Percentiles rank a stretch among this genome's conserved stretches.
phyloP scores from a whole-genome alignment of 2,329 filamentous ascomycete species.

The Penicillium sp. region DNA sequence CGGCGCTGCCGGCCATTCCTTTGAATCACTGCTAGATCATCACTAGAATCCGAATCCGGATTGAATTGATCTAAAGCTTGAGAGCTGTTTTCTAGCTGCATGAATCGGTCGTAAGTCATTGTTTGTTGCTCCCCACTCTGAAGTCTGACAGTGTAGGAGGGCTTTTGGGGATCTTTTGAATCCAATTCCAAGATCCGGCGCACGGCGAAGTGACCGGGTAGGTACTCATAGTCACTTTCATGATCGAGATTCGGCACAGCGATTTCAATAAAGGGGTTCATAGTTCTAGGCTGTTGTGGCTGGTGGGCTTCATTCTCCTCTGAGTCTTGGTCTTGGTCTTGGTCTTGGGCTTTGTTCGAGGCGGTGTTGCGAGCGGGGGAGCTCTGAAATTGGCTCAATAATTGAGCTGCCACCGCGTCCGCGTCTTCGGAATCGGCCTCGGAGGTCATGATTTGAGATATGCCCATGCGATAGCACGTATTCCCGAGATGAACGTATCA shows the following conservation, averaged over 20 bases:
- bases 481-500: not conserved
- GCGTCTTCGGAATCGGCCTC: slow-evolving; percentile 1
- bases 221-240: slow-evolving; percentile 36
- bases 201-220: slow-evolving; percentile 41
- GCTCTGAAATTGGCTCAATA: slow-evolving; percentile 7
- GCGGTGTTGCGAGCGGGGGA: not conserved
- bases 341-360: not conserved
- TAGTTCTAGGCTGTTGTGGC: not conserved
- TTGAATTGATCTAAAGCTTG: slow-evolving; percentile 15
- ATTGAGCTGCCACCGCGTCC: slow-evolving; percentile 7
- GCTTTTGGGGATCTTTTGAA: slow-evolving; percentile 17
- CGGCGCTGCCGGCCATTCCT: not conserved
- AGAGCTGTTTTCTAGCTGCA: slow-evolving; percentile 29
- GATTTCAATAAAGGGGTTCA: slow-evolving; percentile 21
- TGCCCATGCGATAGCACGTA: not conserved
- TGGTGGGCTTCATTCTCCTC: not conserved
- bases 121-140: slow-evolving; percentile 37
- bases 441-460: not conserved
- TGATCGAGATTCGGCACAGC: slow-evolving; percentile 33
- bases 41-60: slow-evolving; percentile 11
- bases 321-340: not conserved
- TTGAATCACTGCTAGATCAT: slow-evolving; percentile 5
- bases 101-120: slow-evolving; percentile 26
- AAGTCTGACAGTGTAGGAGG: slow-evolving; percentile 34
- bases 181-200: slow-evolving; percentile 32